Evolutionary conservation across 2,329 filamentous ascomycete species (phyloP), one percentile per base, ranked within the genome.

Genomic region (Paraphaeosphaeria sporulosa): DNA sequence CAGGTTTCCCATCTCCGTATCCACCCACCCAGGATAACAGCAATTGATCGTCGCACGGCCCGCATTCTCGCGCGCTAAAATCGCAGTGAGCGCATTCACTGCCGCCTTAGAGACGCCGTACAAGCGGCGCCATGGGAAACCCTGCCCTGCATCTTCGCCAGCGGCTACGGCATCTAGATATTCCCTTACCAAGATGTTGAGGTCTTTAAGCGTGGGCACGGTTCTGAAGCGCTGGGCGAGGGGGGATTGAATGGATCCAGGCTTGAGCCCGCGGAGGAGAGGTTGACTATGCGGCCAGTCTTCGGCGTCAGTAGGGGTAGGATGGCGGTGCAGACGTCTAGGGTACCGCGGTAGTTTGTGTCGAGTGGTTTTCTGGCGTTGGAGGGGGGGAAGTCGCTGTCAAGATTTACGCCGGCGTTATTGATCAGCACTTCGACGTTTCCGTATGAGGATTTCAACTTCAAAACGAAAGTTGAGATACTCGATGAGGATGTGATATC

Each of bases 11-110:
- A 71, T 73, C 5, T 66, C 67, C 8, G 64, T 70, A 43, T 71
- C 51, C 2, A 65, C 61, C 67, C 66, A 73, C 0, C 70, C 69
- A 0, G 68, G 69, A 43, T 69, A 73, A 48, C 63, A 68, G 44
- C 42, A 63, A 36, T 68, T 68, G 0, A 71, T 36, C 19, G 40
- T 65, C 43, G 6, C 13, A 40, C 12, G 36, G 15, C 36, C 36
- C 13, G 8, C 36, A 17, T 40, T 40, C 36, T 40, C 36, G 36
- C 36, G 36, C 36, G 36, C 36, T 17, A 40, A 40, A 17, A 40
- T 40, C 9, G 36, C 42, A 7, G 42, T 44, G 42, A 48, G 23
- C 12, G 44, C 44, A 23, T 48, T 48, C 44, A 48, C 25, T 6
- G 44, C 44, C 19, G 44, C 44, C 25, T 48, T 48, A 25, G 44